Conservation (phyloP, 1,284 basidiomycete genomes). For the Ustilago tritici region DNA sequence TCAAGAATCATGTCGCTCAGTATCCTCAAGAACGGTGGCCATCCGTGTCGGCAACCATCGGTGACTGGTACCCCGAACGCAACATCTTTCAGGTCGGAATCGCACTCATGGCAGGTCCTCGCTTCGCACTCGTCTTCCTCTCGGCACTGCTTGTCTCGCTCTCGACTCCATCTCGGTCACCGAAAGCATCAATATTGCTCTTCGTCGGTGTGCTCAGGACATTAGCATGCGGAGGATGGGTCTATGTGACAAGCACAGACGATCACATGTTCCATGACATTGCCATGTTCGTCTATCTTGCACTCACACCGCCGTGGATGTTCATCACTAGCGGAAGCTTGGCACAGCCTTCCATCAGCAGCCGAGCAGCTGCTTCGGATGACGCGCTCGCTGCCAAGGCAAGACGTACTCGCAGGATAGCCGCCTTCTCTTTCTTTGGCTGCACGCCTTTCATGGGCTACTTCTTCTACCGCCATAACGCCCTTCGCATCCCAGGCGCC, state of each 20-base stretch:
- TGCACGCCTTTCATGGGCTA: slow-evolving; percentile 65
- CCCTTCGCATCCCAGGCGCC: slow-evolving; percentile 59
- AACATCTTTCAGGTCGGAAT: slow-evolving; percentile 91
- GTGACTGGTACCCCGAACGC: slow-evolving; percentile 90
- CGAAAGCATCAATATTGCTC: slow-evolving; percentile 71
- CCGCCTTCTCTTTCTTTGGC: slow-evolving; percentile 57
- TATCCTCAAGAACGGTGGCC: slow-evolving; percentile 94
- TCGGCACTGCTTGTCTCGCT: slow-evolving; percentile 72
- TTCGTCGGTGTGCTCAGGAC: slow-evolving; percentile 80
- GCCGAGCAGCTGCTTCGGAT: background rate
- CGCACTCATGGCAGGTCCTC: slow-evolving; percentile 78
- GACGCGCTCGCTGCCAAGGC: slow-evolving; percentile 49
- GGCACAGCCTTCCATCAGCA: slow-evolving; percentile 20
- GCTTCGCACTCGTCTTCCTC: slow-evolving; percentile 81
- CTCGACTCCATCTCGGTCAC: slow-evolving; percentile 31
- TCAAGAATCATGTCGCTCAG: slow-evolving; percentile 84
- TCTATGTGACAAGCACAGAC: slow-evolving; percentile 85
- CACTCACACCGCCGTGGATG: slow-evolving; percentile 78
- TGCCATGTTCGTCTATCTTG: slow-evolving; percentile 79
- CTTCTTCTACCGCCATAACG: slow-evolving; percentile 64
- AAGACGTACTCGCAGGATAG: slow-evolving; percentile 45
- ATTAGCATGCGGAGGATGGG: slow-evolving; percentile 89
- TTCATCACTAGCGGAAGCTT: slow-evolving; percentile 60
- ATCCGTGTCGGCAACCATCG: slow-evolving; percentile 86
- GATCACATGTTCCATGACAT: slow-evolving; percentile 86